Evolutionary conservation across 768 basidiomycete genomes (phyloP).

Genomic region (Kwoniella sp.): DNA sequence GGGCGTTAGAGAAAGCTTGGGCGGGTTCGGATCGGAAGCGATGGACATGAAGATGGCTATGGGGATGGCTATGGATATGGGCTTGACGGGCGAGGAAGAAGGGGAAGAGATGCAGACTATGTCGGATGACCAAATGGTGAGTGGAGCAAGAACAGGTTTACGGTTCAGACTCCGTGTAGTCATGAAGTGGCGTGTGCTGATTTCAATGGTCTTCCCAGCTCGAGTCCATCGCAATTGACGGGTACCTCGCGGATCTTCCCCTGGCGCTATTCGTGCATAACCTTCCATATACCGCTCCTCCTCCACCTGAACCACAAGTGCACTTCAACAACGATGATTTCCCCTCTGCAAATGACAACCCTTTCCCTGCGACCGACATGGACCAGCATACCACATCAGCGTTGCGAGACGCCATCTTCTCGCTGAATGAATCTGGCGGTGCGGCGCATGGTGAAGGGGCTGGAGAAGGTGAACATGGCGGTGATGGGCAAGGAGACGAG

Average conservation of each 20-base stretch:
- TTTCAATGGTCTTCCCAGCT: constrained; percentile 27
- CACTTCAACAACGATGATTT: constrained; percentile 38
- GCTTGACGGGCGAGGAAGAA: constrained; percentile 46
- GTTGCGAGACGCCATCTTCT: constrained; percentile 51
- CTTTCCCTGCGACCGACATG: constrained; percentile 45
- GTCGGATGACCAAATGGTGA: constrained; percentile 52
- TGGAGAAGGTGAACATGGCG: constrained; percentile 30
- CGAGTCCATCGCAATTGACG: constrained; percentile 50
- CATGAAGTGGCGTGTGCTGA: no score
- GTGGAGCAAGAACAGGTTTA: constrained; percentile 5
- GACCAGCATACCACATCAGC: constrained; percentile 52
- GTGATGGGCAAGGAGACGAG: constrained; percentile 31
- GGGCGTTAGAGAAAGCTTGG: constrained; percentile 27
- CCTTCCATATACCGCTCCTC: constrained; percentile 36
- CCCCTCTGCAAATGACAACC: constrained; percentile 26
- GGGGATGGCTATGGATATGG: constrained; percentile 50
- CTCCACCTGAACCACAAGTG: constrained; percentile 11
- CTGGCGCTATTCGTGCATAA: constrained; percentile 47
- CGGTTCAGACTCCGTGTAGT: no score
- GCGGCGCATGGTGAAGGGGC: constrained; percentile 28
- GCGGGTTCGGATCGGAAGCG: constrained; percentile 31
- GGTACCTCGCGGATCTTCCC: constrained; percentile 51
- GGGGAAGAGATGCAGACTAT: constrained; percentile 46
- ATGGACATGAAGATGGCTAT: constrained; percentile 51
- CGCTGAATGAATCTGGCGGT: constrained; percentile 41